Conservation (phyloP, 495 filamentous ascomycete species). For the Aspergillus sparsus region DNA sequence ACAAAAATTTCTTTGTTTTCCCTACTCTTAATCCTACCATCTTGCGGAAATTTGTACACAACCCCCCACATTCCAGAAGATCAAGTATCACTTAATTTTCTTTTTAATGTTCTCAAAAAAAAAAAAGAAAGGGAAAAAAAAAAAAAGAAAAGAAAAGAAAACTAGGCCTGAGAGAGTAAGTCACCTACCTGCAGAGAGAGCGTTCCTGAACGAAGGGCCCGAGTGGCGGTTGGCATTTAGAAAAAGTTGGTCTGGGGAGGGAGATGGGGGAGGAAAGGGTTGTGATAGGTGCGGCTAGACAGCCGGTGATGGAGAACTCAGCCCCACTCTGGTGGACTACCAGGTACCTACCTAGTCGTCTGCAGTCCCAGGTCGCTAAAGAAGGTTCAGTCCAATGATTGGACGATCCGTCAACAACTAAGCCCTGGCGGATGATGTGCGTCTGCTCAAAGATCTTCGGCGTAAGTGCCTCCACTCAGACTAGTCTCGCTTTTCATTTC, state of each 20-base stretch:
- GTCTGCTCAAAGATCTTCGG: slow-evolving; percentile 25
- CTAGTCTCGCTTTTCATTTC: slow-evolving; percentile 13
- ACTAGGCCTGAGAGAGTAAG: slow-evolving; percentile 1
- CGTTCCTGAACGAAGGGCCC: slow-evolving; percentile 26
- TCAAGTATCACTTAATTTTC: no score
- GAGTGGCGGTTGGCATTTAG: slow-evolving; percentile 22
- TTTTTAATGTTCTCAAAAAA: not conserved
- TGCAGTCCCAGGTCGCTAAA: not conserved
- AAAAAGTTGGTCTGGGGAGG: not conserved
- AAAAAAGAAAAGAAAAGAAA: not conserved
- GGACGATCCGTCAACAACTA: slow-evolving; percentile 13
- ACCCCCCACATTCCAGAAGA: slow-evolving; percentile 18
- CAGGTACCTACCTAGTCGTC: not conserved
- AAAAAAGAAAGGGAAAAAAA: slow-evolving; percentile 4
- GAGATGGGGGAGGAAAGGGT: slow-evolving; percentile 3
- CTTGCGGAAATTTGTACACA: not conserved
- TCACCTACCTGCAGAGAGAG: slow-evolving; percentile 7
- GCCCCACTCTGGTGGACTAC: not conserved
- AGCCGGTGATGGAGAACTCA: slow-evolving; percentile 13
- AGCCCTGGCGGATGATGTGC: slow-evolving; percentile 30
- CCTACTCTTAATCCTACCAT: not conserved
- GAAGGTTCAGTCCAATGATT: slow-evolving; percentile 6
- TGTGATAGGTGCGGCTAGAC: slow-evolving; percentile 21
- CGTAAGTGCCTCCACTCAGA: slow-evolving; percentile 8
- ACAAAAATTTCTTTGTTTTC: not conserved